Conservation (phyloP, 345 rosid species). For the Physaria fendleri region DNA sequence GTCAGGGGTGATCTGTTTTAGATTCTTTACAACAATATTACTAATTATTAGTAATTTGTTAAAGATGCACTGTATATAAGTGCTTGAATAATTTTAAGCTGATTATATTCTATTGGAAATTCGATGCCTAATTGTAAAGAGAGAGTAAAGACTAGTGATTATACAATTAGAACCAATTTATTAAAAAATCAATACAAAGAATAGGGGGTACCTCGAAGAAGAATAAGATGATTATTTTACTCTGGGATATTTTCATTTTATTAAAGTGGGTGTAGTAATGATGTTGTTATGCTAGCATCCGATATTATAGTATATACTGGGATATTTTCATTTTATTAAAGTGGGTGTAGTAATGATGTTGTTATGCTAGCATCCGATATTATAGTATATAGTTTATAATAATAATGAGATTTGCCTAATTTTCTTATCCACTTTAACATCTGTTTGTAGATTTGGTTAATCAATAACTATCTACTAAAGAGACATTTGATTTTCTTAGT, state of each 20-base stretch:
- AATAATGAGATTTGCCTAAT: conserved; percentile 22
- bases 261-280: conserved; percentile 16
- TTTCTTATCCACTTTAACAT: background rate
- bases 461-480: conserved; percentile 14
- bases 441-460: conserved; percentile 16
- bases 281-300: background rate
- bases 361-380: conserved; percentile 6
- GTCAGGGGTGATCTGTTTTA: background rate
- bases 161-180: background rate
- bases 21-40: background rate
- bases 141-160: background rate
- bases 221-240: conserved; percentile 25
- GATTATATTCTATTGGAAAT: background rate
- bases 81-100: background rate
- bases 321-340: conserved; percentile 6
- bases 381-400: background rate
- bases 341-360: conserved; percentile 22
- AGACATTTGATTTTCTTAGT: conserved; percentile 6
- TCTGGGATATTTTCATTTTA: conserved; percentile 1
- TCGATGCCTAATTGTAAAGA: conserved; percentile 3
- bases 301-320: background rate
- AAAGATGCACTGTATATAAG: background rate
- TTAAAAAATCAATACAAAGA: conserved; percentile 7
- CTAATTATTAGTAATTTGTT: background rate
- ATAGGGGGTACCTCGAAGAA: too few species aligned